Base-by-base conservation (phyloP, 257 asterid genomes). In the Eustoma russellianum region DNA sequence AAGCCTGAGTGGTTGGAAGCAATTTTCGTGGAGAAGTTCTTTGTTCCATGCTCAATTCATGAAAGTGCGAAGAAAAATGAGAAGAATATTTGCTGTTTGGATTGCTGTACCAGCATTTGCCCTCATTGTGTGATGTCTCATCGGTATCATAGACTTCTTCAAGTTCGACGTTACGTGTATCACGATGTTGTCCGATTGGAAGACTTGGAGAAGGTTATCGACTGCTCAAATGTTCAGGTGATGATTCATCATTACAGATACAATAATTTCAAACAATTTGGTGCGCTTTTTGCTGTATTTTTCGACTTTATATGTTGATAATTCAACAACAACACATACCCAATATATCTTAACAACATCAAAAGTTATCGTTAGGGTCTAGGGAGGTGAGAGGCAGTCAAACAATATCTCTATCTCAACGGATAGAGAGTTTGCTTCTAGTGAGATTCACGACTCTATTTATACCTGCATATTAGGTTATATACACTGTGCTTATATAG, bases 1-100 rank as follows among this genome's bases (percentile, higher is more conserved):
- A 86, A 76, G 66, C 95, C 98, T 59, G 82, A 81, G 56, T 91
- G 98, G 98, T 57, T 91, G 80, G 92, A 84, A 71, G 81, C 95
- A 3, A 74, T 91, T 0, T 86, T 73, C 52, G 59, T 45, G 55
- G 74, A 91, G 71, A 84, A 69, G 62, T 91, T 91, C 73, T 91
- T 91, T 46, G 76, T 62, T 7, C 70, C 87, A 7, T 91, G 98
- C 60, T 76, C 95, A 41, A 70, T 79, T 60, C 98, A 91, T 17
- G 94, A 80, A n/a, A 52, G 69, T 11, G 86, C 86, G 9, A 91
- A 91, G 81, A 91, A 91, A 55, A 91, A 86, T 41, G 98, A 91
- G 92, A 86, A 84, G 64, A 91, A 91, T 41, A 81, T 91, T 0
- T 82, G 77, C 35, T 91, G 98, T 24, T 79, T 91, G 76, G 98